A percentile compares a stretch with the other conserved stretches of the same genome.
These are phyloP conservation scores for Chlorophyllum brunneum DNA, from an alignment of 768 basidiomycete species.

Conservation along the genomic window DNA sequence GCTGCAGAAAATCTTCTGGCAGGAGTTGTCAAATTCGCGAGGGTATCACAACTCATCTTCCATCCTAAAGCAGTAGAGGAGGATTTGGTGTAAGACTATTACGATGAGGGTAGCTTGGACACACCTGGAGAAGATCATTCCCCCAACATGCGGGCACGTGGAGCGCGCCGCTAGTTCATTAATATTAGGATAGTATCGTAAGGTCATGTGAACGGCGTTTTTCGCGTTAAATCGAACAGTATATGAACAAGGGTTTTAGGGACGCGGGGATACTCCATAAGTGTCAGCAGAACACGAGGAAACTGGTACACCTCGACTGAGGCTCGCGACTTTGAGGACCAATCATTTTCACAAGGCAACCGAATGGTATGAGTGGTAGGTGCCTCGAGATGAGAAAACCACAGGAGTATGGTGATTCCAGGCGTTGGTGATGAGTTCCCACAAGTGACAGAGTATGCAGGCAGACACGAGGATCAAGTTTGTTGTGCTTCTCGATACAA, in stretches of 20 bases:
- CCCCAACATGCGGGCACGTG: not conserved
- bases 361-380: not conserved
- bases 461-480: conserved; percentile 15
- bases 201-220: conserved; percentile 14
- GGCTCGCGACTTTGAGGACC: too few species aligned
- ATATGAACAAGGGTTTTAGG: conserved; percentile 2
- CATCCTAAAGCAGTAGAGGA: too few species aligned
- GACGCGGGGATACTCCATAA: not conserved
- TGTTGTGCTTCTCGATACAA: conserved; percentile 13
- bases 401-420: not conserved
- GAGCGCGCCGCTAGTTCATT: conserved; percentile 14
- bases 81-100: too few species aligned
- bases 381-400: not conserved
- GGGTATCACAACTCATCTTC: not conserved
- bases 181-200: conserved; percentile 15
- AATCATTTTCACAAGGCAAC: not conserved
- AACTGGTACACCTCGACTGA: not conserved
- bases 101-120: not conserved
- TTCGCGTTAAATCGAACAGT: too few species aligned
- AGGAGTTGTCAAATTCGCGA: not conserved
- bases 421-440: not conserved
- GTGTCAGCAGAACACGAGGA: not conserved
- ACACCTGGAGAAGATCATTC: not conserved
- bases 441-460: conserved; percentile 10
- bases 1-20: not conserved